Evolutionary conservation across 768 basidiomycete genomes (phyloP).

Genomic region (Cubamyces lactineus): DNA sequence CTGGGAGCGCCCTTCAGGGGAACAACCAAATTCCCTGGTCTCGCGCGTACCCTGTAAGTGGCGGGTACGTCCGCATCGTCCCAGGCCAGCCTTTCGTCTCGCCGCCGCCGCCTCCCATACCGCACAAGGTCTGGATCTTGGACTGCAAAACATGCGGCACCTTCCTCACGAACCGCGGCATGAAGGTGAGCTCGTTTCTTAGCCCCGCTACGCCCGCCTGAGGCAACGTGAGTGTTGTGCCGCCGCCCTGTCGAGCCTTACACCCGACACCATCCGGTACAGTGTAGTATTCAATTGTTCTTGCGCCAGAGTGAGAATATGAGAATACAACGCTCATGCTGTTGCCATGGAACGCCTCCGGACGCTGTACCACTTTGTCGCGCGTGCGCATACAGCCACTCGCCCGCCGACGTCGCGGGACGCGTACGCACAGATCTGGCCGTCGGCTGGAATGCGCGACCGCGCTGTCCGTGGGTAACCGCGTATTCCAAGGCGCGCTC

Average conservation of each 20-base stretch:
- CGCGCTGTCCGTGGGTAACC: not conserved
- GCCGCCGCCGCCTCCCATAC: slow-evolving; percentile 34
- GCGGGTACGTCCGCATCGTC: slow-evolving; percentile 11
- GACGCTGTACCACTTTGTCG: not conserved
- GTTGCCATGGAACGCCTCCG: not conserved
- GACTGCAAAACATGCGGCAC: slow-evolving; percentile 74
- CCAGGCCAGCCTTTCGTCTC: slow-evolving; percentile 15
- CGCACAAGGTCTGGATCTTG: slow-evolving; percentile 81
- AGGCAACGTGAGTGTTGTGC: not conserved
- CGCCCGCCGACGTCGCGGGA: not conserved
- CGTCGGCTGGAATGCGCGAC: not conserved
- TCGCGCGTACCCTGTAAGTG: slow-evolving; percentile 4
- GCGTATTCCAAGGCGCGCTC: not conserved
- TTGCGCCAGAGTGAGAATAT: not conserved
- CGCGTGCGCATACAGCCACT: not conserved
- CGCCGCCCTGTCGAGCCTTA: not conserved
- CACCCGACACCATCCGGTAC: not conserved
- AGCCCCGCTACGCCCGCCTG: not conserved
- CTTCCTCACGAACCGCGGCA: slow-evolving; percentile 82
- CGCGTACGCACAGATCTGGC: not conserved
- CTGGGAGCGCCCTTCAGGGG: not conserved
- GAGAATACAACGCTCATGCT: not conserved
- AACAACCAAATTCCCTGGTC: not conserved
- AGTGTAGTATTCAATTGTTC: not conserved
- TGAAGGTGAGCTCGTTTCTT: slow-evolving; percentile 60